Conservation (phyloP, 257 asterid species). For the Gynochthodes officinalis region DNA sequence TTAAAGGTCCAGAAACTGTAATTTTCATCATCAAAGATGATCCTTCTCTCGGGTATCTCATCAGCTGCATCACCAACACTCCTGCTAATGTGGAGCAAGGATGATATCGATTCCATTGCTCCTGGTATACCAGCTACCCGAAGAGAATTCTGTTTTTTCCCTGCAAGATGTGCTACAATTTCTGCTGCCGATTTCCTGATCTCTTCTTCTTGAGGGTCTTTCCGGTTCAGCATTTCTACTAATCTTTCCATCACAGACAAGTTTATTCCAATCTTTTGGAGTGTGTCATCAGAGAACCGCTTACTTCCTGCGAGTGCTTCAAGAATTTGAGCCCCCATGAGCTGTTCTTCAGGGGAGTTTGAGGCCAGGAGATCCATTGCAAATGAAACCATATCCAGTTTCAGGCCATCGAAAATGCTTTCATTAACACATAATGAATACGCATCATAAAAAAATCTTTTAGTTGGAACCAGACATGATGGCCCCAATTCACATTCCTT, state of each 20-base stretch:
- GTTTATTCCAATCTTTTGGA: constrained; percentile 83
- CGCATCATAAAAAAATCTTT: constrained; percentile 84
- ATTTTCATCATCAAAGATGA: constrained; percentile 37
- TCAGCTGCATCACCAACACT: constrained; percentile 48
- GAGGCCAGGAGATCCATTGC: constrained; percentile 80
- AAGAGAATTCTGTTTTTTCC: constrained; percentile 60
- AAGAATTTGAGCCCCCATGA: constrained; percentile 70
- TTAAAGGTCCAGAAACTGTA: constrained; percentile 73
- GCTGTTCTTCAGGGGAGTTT: constrained; percentile 77
- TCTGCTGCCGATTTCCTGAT: constrained; percentile 79
- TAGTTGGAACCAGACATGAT: constrained; percentile 57
- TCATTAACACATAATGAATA: constrained; percentile 75
- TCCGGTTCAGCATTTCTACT: constrained; percentile 94
- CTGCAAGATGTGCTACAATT: constrained; percentile 54
- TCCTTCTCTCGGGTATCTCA: constrained; percentile 65
- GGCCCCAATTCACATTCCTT: constrained; percentile 72
- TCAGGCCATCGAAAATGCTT: constrained; percentile 87
- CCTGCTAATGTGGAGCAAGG: constrained; percentile 57
- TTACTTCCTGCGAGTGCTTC: constrained; percentile 44
- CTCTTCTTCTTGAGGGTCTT: constrained; percentile 71
- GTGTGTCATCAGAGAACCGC: constrained; percentile 58
- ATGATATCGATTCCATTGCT: constrained; percentile 80
- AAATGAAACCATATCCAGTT: constrained; percentile 88
- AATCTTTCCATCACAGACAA: constrained; percentile 67
- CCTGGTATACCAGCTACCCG: constrained; percentile 82